Base-by-base conservation (phyloP, 495 filamentous ascomycete species). In the Thozetella sp. region DNA sequence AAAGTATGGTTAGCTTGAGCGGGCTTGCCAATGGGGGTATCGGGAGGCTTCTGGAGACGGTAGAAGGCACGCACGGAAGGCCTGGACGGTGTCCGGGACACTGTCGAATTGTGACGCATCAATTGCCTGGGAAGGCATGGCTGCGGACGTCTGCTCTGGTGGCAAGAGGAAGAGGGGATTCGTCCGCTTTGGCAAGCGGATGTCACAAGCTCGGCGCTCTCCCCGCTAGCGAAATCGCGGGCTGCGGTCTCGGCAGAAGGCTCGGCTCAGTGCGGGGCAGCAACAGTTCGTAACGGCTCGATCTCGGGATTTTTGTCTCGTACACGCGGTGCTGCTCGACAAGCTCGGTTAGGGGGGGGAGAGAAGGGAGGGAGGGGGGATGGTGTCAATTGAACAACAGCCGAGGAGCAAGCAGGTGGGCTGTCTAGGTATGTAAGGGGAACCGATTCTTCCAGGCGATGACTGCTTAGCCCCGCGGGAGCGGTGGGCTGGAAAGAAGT, bases 61-160 rank as follows among this genome's bases (percentile, higher is more conserved):
- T 65, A 17, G 25, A 19, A 25, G 45, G 30, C 43, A 63, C 89
- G 74, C 80, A 96, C 92, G 85, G 73, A 97, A 96, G 37, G 93
- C 92, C 60, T 80, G 78, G 63, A 97, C 86, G 34, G 90, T 84
- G 59, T 97, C 92, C 57, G 91, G 88, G 76, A 98, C 96, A 53
- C 85, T 84, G 75, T 96, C 90, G 73, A 98, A 97, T 50, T 81
- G 70, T 43, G 79, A 75, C 51, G 75, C 55, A 19, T 72, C 69
- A 43, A 80, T 78, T 55, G 68, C 60, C 1, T 75, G 56, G 52
- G 75, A 69, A 37, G 78, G 74, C 79, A 82, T 81, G 27, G 48
- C 63, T 63, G 61, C 53, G 34, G 26, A 51, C 15, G 25, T 26
- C 23, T 57, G 25, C 2, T 56, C 27, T 46, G 51, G 51, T 11